Percentiles rank a stretch among this genome's conserved stretches.
Conservation (phyloP, 106 monocot species). For the Allium cepa region DNA sequence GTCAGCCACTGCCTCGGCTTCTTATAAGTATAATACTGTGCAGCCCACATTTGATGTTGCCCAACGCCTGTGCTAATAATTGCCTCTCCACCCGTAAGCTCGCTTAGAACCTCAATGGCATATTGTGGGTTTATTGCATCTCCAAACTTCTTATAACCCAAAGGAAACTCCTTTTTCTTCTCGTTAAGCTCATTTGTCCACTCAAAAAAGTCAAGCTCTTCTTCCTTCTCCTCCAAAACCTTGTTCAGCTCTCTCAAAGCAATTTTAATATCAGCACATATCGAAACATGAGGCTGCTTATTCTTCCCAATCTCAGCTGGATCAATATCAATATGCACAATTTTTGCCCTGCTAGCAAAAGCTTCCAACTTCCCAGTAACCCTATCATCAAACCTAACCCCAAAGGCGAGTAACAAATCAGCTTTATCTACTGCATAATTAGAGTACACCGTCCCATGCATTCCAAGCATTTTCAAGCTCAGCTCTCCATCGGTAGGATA, state of each 20-base stretch:
- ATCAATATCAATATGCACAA: constrained; percentile 93
- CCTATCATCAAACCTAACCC: constrained; percentile 88
- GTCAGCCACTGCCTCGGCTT: constrained; percentile 72
- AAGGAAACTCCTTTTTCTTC: constrained; percentile 52
- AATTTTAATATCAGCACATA: constrained; percentile 73
- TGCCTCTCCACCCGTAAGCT: constrained; percentile 78
- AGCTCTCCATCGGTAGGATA: constrained; percentile 42
- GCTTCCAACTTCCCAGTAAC: constrained; percentile 88
- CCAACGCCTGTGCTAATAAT: constrained; percentile 88
- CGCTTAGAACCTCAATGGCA: constrained; percentile 66
- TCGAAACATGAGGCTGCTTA: constrained; percentile 81
- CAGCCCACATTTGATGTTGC: constrained; percentile 97
- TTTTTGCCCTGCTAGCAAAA: constrained; percentile 85
- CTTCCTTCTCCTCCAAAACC: constrained; percentile 21
- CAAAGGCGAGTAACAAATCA: constrained; percentile 86
- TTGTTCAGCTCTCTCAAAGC: constrained; percentile 56
- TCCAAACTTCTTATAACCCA: constrained; percentile 65
- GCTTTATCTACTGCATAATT: constrained; percentile 79
- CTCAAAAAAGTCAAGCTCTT: constrained; percentile 37
- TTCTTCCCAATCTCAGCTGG: constrained; percentile 96
- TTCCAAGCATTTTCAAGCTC: constrained; percentile 86
- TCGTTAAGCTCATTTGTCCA: constrained; percentile 70
- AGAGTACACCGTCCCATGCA: constrained; percentile 89
- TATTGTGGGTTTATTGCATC: constrained; percentile 74
- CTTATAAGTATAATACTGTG: constrained; percentile 69